Conservation (phyloP, 805 yeast genomes). For the Candida loeiensis region DNA sequence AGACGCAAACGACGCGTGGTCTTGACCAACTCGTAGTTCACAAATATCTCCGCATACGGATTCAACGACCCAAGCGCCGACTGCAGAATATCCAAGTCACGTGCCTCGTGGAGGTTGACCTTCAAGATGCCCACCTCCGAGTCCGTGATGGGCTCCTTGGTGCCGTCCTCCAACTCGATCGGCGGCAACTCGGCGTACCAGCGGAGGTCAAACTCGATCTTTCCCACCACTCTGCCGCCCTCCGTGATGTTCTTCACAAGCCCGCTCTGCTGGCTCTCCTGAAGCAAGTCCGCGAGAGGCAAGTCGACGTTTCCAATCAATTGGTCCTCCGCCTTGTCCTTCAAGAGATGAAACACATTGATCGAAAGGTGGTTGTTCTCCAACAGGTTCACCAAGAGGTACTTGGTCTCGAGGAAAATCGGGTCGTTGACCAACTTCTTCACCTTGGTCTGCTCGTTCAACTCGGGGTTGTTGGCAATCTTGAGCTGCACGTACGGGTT, state of each 20-base stretch:
- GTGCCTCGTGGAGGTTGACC: constrained; percentile 57
- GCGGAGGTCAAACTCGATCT: constrained; percentile 51
- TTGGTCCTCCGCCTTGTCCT: constrained; percentile 53
- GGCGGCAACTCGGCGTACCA: constrained; percentile 50
- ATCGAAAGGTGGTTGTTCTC: constrained; percentile 53
- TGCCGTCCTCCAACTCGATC: constrained; percentile 45
- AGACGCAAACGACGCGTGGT: constrained; percentile 59
- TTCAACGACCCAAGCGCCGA: constrained; percentile 53
- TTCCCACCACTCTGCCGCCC: constrained; percentile 57
- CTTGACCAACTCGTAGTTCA: constrained; percentile 55
- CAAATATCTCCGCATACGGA: constrained; percentile 65
- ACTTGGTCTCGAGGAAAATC: constrained; percentile 63
- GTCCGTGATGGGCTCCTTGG: constrained; percentile 48
- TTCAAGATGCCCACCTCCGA: constrained; percentile 75
- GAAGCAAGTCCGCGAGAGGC: constrained; percentile 58
- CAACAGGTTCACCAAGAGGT: constrained; percentile 53
- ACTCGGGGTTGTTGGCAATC: constrained; percentile 34
- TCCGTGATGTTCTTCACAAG: constrained; percentile 42
- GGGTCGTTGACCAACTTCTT: constrained; percentile 58
- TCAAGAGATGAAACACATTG: constrained; percentile 50
- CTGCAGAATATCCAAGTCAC: constrained; percentile 48
- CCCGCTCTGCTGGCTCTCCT: constrained; percentile 44
- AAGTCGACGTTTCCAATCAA: constrained; percentile 47
- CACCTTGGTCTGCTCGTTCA: constrained; percentile 53
- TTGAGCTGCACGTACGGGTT: constrained; percentile 57